A percentile compares a stretch with the other conserved stretches of the same genome.
phyloP scores from a whole-genome alignment of 169 alveolate species.

The Eimeria falciformis region DNA sequence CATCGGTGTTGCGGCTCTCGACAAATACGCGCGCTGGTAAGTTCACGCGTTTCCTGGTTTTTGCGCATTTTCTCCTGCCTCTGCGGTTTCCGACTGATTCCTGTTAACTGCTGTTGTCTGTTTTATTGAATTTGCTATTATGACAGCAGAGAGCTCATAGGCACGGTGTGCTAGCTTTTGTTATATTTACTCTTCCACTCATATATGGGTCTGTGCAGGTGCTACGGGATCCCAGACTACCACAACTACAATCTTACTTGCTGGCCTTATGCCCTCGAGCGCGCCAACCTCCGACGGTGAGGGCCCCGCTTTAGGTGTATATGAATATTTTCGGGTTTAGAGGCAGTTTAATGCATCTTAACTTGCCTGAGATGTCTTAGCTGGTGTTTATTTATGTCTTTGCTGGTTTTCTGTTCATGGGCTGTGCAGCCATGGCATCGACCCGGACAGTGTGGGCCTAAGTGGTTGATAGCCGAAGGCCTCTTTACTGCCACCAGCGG shows the following conservation, averaged over 20 bases:
- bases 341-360: too few relatives aligned
- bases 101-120: too few relatives aligned
- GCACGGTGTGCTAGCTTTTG: neutral
- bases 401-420: neutral
- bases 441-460: constrained; percentile 16
- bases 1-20: constrained; percentile 36
- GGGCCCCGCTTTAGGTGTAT: neutral
- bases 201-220: constrained; percentile 30
- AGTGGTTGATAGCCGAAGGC: too few relatives aligned
- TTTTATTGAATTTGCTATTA: too few relatives aligned
- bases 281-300: constrained; percentile 64
- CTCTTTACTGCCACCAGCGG: too few relatives aligned
- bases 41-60: neutral
- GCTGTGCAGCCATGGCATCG: constrained; percentile 45
- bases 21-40: constrained; percentile 64
- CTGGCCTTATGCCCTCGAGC: constrained; percentile 75
- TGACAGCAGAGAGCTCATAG: too few relatives aligned
- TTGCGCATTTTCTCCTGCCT: too few relatives aligned
- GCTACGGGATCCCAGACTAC: constrained; percentile 68
- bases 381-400: neutral
- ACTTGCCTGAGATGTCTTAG: too few relatives aligned
- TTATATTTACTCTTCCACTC: neutral
- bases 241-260: constrained; percentile 56
- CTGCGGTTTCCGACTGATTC: too few relatives aligned
- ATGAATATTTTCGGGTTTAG: too few relatives aligned